Evolutionary conservation across 2,329 filamentous ascomycete genomes (phyloP).

Genomic region (Leptographium wingfieldii): DNA sequence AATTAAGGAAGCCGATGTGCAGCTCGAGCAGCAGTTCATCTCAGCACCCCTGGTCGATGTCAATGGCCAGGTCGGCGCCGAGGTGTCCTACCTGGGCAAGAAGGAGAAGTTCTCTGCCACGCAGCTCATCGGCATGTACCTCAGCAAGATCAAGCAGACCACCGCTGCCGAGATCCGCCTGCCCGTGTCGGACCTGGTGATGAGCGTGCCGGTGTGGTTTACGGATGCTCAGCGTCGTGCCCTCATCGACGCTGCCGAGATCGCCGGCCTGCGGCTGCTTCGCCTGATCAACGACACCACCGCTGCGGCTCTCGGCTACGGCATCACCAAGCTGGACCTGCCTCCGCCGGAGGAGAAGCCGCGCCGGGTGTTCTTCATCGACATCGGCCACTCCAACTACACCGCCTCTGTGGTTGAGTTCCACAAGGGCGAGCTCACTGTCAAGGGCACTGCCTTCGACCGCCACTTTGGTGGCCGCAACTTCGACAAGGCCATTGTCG

Average conservation of each 20-base stretch:
- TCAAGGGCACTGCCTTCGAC: constrained; percentile 87
- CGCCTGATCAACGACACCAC: constrained; percentile 97
- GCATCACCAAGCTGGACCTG: constrained; percentile 95
- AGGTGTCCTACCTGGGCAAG: constrained; percentile 86
- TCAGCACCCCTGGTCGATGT: constrained; percentile 78
- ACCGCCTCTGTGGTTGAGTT: constrained; percentile 91
- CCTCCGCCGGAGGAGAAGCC: constrained; percentile 83
- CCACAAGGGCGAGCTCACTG: constrained; percentile 87
- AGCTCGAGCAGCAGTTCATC: constrained; percentile 84
- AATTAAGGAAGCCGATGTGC: constrained; percentile 80
- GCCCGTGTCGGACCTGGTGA: constrained; percentile 82
- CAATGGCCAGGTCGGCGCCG: constrained; percentile 87
- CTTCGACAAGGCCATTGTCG: constrained; percentile 88
- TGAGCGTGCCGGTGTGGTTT: constrained; percentile 95
- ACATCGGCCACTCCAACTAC: constrained; percentile 95
- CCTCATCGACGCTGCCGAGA: constrained; percentile 82
- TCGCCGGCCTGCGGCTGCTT: constrained; percentile 84
- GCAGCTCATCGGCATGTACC: constrained; percentile 88
- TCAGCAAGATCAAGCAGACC: constrained; percentile 87
- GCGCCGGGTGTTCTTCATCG: constrained; percentile 78
- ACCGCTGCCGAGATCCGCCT: constrained; percentile 78
- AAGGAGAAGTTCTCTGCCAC: constrained; percentile 92
- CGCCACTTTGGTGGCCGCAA: constrained; percentile 95
- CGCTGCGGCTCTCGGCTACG: constrained; percentile 87
- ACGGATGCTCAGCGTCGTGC: constrained; percentile 84